Conservation (phyloP, 768 basidiomycete species). For the Boletellus sp. region DNA sequence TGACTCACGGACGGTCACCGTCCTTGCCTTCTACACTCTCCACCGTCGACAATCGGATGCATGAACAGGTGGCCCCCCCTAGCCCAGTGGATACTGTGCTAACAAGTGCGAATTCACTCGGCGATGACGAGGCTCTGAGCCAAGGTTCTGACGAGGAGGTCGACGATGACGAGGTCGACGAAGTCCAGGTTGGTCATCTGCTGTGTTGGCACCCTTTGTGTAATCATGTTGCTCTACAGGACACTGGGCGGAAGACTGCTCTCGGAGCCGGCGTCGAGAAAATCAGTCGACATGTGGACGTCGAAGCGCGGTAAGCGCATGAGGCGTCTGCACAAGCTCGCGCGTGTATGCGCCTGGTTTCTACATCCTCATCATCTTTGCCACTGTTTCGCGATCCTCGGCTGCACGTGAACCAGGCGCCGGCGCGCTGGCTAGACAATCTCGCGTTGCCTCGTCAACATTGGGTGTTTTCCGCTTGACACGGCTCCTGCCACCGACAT, state of each 20-base stretch:
- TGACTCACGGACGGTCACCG: not conserved
- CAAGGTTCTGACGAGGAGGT: conserved; percentile 10
- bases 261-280: conserved; percentile 36
- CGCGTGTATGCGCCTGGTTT: not conserved
- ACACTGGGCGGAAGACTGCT: conserved; percentile 27
- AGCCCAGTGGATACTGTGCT: conserved; percentile 12
- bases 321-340: not conserved
- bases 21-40: conserved; percentile 4
- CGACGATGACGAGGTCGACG: conserved; percentile 18
- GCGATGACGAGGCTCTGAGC: conserved; percentile 8
- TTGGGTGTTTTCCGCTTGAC: not conserved
- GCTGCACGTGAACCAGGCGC: not conserved
- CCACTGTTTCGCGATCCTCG: not conserved
- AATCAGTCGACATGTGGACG: conserved; percentile 32
- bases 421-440: not conserved
- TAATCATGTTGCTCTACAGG: conserved; percentile 18
- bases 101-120: conserved; percentile 7
- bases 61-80: not conserved
- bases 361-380: conserved; percentile 1
- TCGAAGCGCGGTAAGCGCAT: conserved; percentile 14
- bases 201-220: not conserved
- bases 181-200: conserved; percentile 16
- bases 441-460: not conserved
- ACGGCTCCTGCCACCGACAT: not conserved
- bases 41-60: conserved; percentile 1